A percentile compares a stretch with the other conserved stretches of the same genome.
Conservation (phyloP, 2,329 filamentous ascomycete genomes). For the Hymenoscyphus infarciens region DNA sequence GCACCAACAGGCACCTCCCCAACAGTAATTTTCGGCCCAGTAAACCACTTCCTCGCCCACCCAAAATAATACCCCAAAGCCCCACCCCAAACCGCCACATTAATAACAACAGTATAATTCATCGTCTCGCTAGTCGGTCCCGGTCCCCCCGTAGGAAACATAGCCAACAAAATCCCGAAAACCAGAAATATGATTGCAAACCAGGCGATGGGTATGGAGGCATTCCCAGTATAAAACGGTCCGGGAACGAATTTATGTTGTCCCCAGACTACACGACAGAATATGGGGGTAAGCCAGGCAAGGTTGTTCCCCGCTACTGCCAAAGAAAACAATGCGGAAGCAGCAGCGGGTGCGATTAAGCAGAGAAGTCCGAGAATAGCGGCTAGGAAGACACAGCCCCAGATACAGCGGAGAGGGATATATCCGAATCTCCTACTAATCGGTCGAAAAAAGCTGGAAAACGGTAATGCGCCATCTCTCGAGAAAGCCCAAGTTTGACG, state of each 20-base stretch:
- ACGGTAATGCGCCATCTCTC: conserved; percentile 58
- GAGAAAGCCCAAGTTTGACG: conserved; percentile 62
- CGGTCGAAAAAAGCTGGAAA: conserved; percentile 53
- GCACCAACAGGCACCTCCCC: conserved; percentile 32
- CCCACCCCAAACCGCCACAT: conserved; percentile 55
- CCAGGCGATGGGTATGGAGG: conserved; percentile 52
- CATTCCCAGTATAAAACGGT: conserved; percentile 54
- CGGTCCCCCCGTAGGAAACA: conserved; percentile 56
- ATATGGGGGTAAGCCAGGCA: conserved; percentile 56
- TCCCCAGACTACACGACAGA: conserved; percentile 56
- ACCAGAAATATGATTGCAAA: conserved; percentile 50
- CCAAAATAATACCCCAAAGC: conserved; percentile 53
- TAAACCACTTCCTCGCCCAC: conserved; percentile 57
- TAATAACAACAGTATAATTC: conserved; percentile 64
- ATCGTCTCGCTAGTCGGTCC: conserved; percentile 48
- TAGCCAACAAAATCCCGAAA: conserved; percentile 53
- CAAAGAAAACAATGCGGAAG: conserved; percentile 56
- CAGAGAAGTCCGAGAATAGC: conserved; percentile 54
- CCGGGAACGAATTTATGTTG: conserved; percentile 54
- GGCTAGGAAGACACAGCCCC: conserved; percentile 49
- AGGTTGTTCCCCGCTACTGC: conserved; percentile 58
- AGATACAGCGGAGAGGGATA: conserved; percentile 55
- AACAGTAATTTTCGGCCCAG: conserved; percentile 55
- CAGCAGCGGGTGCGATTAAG: conserved; percentile 54
- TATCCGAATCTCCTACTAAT: conserved; percentile 50